A percentile compares a stretch with the other conserved stretches of the same genome.
These are phyloP conservation scores for Schwanniomyces pseudopolymorphus DNA, from an alignment of 805 yeast genomes.

Conservation along the genomic window DNA sequence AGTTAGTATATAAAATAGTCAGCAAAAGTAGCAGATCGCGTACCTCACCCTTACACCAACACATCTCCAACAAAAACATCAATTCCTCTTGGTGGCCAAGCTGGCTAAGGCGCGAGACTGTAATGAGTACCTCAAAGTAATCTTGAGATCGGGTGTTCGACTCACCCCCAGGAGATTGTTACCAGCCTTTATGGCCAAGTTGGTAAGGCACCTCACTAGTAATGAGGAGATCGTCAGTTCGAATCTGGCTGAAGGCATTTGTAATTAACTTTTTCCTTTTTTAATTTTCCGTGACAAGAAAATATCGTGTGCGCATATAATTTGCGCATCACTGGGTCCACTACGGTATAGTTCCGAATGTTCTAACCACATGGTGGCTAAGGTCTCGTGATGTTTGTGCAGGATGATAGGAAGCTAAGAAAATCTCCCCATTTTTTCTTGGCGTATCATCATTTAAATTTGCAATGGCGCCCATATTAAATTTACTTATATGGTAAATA, in stretches of 20 bases:
- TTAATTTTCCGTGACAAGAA: no score
- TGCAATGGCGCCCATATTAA: neutral
- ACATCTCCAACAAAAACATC: no score
- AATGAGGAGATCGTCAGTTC: slow-evolving; percentile 32
- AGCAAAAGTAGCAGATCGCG: no score
- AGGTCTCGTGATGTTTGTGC: neutral
- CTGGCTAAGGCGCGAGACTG: slow-evolving; percentile 53
- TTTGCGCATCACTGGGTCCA: neutral
- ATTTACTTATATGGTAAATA: neutral
- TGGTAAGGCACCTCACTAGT: slow-evolving; percentile 36
- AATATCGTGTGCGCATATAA: neutral
- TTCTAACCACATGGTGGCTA: neutral
- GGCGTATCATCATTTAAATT: neutral
- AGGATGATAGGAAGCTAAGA: neutral
- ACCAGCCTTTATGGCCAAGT: slow-evolving; percentile 33
- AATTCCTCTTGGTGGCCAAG: slow-evolving; percentile 46
- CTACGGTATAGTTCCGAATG: neutral
- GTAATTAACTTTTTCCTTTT: no score
- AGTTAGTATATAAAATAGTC: no score
- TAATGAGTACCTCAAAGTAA: slow-evolving; percentile 37
- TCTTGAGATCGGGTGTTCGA: slow-evolving; percentile 53
- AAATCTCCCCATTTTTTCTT: neutral
- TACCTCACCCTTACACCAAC: no score
- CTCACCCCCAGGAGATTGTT: slow-evolving; percentile 48
- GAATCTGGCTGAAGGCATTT: slow-evolving; percentile 30